Conservation (phyloP, 768 basidiomycete species). For the Termitomyces titanicus region DNA sequence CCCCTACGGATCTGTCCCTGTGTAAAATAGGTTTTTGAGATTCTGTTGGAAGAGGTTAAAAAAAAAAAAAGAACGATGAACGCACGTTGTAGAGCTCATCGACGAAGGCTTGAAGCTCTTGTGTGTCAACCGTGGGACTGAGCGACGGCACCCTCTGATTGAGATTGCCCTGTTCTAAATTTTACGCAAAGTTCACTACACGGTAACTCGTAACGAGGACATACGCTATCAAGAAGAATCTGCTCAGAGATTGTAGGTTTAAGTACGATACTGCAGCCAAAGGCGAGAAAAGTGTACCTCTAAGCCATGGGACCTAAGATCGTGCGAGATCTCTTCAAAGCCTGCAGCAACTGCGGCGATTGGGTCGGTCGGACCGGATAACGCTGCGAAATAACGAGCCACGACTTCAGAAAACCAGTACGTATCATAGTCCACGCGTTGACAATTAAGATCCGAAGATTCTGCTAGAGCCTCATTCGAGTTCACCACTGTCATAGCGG, state of each 20-base stretch:
- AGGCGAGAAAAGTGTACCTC: not conserved
- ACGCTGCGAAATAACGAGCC: too few relatives aligned
- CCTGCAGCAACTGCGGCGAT: not conserved
- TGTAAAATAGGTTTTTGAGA: not conserved
- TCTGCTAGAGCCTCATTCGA: too few relatives aligned
- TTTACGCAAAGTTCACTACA: not conserved
- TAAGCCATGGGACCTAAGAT: not conserved
- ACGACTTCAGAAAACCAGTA: too few relatives aligned
- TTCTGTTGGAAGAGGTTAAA: too few relatives aligned
- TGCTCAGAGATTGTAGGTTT: too few relatives aligned
- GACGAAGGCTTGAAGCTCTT: not conserved
- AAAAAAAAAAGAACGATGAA: too few relatives aligned
- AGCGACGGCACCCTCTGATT: not conserved
- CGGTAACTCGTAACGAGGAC: not conserved
- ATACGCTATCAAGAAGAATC: not conserved
- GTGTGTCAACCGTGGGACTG: not conserved
- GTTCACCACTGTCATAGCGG: too few relatives aligned
- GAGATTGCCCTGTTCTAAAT: not conserved
- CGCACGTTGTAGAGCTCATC: not conserved
- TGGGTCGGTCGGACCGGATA: not conserved
- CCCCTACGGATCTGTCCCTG: not conserved
- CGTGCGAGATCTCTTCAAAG: not conserved
- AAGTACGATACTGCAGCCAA: too few relatives aligned
- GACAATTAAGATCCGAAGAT: too few relatives aligned
- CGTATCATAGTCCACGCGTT: too few relatives aligned